Evolutionary conservation across 768 basidiomycete genomes (phyloP), one percentile per base, ranked within the genome.

Genomic region (Brasilioporus rufonigricans): DNA sequence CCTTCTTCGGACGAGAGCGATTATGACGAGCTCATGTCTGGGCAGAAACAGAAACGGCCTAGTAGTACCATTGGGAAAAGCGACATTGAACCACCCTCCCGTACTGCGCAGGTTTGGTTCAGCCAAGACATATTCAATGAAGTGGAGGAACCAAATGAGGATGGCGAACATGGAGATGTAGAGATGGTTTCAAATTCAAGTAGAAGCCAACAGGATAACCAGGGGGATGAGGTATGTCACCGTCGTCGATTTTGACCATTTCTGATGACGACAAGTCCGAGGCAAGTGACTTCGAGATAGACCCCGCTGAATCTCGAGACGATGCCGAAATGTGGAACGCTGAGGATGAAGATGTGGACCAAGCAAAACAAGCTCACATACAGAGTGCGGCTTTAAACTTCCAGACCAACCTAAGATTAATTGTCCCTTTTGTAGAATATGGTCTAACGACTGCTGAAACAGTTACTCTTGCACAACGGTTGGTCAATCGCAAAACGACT

Each of bases 401-500:
- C n/a, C 32, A 41, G 24, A 24, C 46, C 31, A 43, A 11, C 19
- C 38, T 21, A 18, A 31, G 29, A 26, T 45, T 63, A 21, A 68
- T 48, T n/a, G n/a, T n/a, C 8, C 7, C 14, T 36, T 43, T 18
- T 19, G 6, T 64, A 96, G 96, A 85, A 63, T 78, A 86, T 61
- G 93, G 93, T 45, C 75, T 99, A 10, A 77, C 82, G 33, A 97
- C 94, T 2, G 85, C 87, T 23, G 94, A 97, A 72, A 92, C 96
- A 5, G 83, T 98, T 41, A 90, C 92, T 5, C 77, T 99, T 21
- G 97, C 97, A 0, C 91, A 94, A 55, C 84, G 86, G 63, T 78
- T 98, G 29, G 89, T 96, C 50, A 98, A 98, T 70, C 87, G 92
- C 31, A 76, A 91, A 74, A 93, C 78, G 60, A 98, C 93, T 1